A percentile compares a stretch with the other conserved stretches of the same genome.
These are phyloP conservation scores for Boletus insuetus DNA, from an alignment of 768 basidiomycete genomes.

Conservation along the genomic window DNA sequence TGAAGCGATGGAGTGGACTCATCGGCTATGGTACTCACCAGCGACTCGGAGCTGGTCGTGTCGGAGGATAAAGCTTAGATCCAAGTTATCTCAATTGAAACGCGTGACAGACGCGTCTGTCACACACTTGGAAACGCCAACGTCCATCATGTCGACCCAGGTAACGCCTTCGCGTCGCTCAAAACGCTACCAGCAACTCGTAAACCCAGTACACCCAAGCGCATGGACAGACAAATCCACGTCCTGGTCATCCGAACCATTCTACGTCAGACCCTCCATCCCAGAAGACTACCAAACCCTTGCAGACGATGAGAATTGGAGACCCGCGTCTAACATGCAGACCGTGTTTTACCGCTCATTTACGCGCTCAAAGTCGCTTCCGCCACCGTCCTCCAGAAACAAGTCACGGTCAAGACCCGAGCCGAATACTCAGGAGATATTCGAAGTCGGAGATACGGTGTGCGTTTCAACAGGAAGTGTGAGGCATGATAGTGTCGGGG, in stretches of 20 bases:
- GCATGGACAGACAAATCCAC: conserved; percentile 28
- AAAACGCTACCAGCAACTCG: conserved; percentile 35
- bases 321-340: conserved; percentile 12
- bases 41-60: background rate
- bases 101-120: conserved; percentile 23
- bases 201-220: conserved; percentile 26
- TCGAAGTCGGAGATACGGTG: conserved; percentile 64
- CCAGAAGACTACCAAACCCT: conserved; percentile 28
- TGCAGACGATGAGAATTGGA: conserved; percentile 28
- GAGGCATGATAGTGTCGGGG: conserved; percentile 58
- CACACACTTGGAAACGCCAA: background rate
- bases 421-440: conserved; percentile 31
- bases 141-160: conserved; percentile 16
- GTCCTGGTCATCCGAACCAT: conserved; percentile 27
- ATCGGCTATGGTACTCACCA: conserved; percentile 8
- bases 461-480: conserved; percentile 48
- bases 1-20: background rate
- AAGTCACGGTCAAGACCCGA: conserved; percentile 12
- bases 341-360: conserved; percentile 33
- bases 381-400: conserved; percentile 16
- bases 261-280: conserved; percentile 19
- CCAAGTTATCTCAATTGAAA: conserved; percentile 1
- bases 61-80: background rate
- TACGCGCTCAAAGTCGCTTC: conserved; percentile 15
- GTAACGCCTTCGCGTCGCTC: conserved; percentile 36